Base-by-base conservation (phyloP, 768 basidiomycete species). In the Hypholoma fasciculare region DNA sequence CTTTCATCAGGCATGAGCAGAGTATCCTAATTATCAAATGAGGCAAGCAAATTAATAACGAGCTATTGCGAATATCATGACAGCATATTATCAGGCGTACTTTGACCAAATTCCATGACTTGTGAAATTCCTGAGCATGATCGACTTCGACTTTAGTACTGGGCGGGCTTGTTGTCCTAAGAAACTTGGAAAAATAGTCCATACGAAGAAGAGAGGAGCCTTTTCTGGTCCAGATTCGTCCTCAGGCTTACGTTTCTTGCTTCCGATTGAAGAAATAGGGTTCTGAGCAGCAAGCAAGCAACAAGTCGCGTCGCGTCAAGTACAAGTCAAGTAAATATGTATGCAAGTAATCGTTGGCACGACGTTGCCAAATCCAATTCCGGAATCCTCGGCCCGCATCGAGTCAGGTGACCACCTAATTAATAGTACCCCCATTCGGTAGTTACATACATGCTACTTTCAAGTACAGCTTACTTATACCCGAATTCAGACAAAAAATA, bases 1-100 rank as follows among this genome's bases (percentile, higher is more conserved):
- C 94, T 82, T 75, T 97, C 94, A 72, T 97, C 94, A 0, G 95
- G 94, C 68, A 90, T 81, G 49, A 83, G 74, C n/a, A 97, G 82
- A 4, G 91, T 95, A 63, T 85, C 84, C 94, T 96, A 23, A 23
- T 23, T 23, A 62, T 30, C 30, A 36, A 12, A 47, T 4, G 7
- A 26, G 42, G 40, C 4, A 27, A 48, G 9, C 12, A 27, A 54
- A 27, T 53, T 14, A 47, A 43, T 54, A 53, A 38, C 16, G n/a
- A 19, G 12, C 40, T 37, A 34, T 40, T 17, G n/a, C 11, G 48
- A 13, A 23, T 40, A 30, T 55, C 26, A 39, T 53, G 30, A n/a
- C n/a, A n/a, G 30, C 30, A 17, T 43, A 11, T 40, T 43, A 14
- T 51, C 49, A 49, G 47, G 38, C 17, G 8, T 46, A 90, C 92